These are phyloP conservation scores for Coemansia sp. DNA, from an alignment of 192 early-diverging fungal species.

Conservation along the genomic window DNA sequence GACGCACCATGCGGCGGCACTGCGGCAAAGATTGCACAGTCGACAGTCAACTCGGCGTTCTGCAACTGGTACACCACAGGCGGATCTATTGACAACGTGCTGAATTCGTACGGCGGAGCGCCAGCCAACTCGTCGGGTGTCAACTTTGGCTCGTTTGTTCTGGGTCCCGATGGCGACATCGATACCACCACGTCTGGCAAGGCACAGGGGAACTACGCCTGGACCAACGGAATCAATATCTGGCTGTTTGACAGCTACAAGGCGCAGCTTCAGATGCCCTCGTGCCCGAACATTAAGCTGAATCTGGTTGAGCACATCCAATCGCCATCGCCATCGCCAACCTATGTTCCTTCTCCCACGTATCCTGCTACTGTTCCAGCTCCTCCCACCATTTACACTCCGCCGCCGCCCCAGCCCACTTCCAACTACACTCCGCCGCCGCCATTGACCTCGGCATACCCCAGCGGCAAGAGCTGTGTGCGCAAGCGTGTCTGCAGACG, in stretches of 20 bases:
- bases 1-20: conserved; percentile 8
- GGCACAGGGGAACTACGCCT: conserved; percentile 27
- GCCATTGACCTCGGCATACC: not conserved
- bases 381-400: no score
- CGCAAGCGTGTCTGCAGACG: conserved; percentile 8
- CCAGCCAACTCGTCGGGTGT: conserved; percentile 6
- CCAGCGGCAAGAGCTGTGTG: not conserved
- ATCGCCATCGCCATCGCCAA: not conserved
- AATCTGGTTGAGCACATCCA: conserved; percentile 23
- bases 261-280: conserved; percentile 23
- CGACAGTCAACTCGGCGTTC: conserved; percentile 58
- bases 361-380: no score
- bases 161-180: conserved; percentile 26
- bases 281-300: conserved; percentile 45
- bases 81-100: conserved; percentile 56
- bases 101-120: conserved; percentile 23
- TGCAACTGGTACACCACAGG: conserved; percentile 73
- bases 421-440: not conserved
- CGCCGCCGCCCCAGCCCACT: no score
- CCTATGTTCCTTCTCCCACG: no score
- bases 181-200: conserved; percentile 18
- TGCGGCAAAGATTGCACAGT: conserved; percentile 49
- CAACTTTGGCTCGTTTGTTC: conserved; percentile 27
- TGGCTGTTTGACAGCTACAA: conserved; percentile 41
- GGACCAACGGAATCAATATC: conserved; percentile 46